Evolutionary conservation across 2,329 filamentous ascomycete species (phyloP), one percentile per base, ranked within the genome.

Genomic region (Coccinonectria pachysandricola): DNA sequence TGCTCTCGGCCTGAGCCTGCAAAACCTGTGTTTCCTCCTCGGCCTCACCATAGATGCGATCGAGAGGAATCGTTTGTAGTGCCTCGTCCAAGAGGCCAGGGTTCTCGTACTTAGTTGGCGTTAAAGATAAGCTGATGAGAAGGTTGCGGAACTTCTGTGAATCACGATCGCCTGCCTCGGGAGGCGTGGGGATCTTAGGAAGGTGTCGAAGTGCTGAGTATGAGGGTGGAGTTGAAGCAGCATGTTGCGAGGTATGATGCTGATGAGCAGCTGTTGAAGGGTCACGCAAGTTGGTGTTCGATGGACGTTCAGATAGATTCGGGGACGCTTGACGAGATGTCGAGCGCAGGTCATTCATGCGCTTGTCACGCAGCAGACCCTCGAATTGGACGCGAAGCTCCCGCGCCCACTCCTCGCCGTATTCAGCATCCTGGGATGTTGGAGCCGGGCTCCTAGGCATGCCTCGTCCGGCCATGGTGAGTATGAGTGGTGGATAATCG

Each of bases 61-160:
- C 85, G 15, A 96, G 63, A 0, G 88, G 88, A 24, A 98, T 84
- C 19, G 76, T 75, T 35, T 82, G 75, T 11, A 98, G 62, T 4
- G 88, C 91, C 54, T 96, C 88, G 51, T 98, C 91, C 27, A 98
- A 64, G 8, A 96, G 62, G 18, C 91, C 91, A 0, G 91, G 88
- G 54, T 98, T 96, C 57, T 98, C 91, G 61, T 93, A 98, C 52
- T 88, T 91, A 12, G 79, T 81, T 11, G 91, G 91, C 23, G 86
- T 94, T 32, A 81, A 69, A 10, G 88, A 94, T 12, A 96, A 60
- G 12, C 83, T 85, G 40, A 92, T 71, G 22, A 96, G 69, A 35
- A 92, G 71, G 56, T 80, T 93, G 43, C 80, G 71, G 45, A 87
- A 86, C 43, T 82, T 83, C 35, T 81, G 66, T 1, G 79, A 81